Conservation (phyloP, 2,329 filamentous ascomycete genomes). For the Fusarium multiceps region DNA sequence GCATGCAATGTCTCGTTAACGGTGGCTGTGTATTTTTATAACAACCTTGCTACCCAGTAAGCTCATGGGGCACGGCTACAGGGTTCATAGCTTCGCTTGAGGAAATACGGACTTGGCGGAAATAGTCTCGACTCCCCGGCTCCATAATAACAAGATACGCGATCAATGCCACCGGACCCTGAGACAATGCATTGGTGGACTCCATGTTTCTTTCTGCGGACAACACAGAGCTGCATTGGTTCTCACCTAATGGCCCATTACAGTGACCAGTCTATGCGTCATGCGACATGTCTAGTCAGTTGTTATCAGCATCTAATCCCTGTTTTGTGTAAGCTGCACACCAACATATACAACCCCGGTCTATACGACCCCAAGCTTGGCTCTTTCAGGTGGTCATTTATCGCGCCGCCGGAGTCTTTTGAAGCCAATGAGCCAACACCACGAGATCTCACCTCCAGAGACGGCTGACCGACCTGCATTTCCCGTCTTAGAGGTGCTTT, state of each 20-base stretch:
- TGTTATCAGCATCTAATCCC: not conserved
- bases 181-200: not conserved
- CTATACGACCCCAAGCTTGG: not conserved
- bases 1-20: not conserved
- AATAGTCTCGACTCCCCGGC: not conserved
- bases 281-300: slow-evolving; percentile 5
- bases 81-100: not conserved
- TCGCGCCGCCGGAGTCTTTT: not conserved
- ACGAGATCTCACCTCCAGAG: slow-evolving; percentile 17
- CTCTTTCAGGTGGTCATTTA: not conserved
- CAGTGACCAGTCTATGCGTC: slow-evolving; percentile 2
- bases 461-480: not conserved
- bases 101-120: not conserved
- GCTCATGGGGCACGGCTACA: not conserved
- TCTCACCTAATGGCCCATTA: too few relatives aligned
- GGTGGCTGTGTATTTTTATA: not conserved
- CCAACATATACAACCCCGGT: not conserved
- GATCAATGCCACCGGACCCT: not conserved
- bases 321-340: slow-evolving; percentile 1
- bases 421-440: slow-evolving; percentile 17
- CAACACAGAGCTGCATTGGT: not conserved
- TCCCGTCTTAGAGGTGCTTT: not conserved
- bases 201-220: not conserved
- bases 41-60: not conserved
- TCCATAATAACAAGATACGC: not conserved